Percentiles rank a stretch among this genome's conserved stretches.
phyloP scores from a whole-genome alignment of 352 stramenopile genomes.

The Elongisporangium undulatum region DNA sequence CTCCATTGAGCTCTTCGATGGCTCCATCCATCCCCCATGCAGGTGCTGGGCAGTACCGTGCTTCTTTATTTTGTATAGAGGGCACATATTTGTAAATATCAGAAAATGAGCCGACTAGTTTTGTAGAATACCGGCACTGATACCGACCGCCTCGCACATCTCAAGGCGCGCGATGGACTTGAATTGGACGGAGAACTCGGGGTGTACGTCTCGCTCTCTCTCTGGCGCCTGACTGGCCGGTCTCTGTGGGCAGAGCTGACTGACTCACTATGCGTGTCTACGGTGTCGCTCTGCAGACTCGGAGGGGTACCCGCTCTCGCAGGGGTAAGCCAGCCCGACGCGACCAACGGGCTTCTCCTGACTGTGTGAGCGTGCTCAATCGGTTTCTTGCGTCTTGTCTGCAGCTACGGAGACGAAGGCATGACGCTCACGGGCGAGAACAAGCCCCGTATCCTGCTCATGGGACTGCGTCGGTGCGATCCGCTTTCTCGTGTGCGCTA shows the following conservation, averaged over 20 bases:
- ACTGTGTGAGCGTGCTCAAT: conserved; percentile 7
- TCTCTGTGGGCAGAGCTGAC: neutral
- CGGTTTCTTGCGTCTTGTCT: neutral
- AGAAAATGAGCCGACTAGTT: neutral
- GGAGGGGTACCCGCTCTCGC: conserved; percentile 27
- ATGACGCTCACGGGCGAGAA: conserved; percentile 82
- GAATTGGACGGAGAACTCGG: neutral
- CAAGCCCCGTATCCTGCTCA: conserved; percentile 95
- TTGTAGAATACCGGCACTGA: neutral
- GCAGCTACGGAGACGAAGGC: conserved; percentile 65
- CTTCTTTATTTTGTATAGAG: too few relatives aligned
- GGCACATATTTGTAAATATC: neutral
- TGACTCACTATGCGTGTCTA: neutral
- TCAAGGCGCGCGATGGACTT: neutral
- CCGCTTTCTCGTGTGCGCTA: neutral
- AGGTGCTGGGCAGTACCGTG: too few relatives aligned
- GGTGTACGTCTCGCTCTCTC: neutral
- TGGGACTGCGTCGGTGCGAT: conserved; percentile 90
- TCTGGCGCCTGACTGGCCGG: neutral
- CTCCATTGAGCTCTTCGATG: too few relatives aligned
- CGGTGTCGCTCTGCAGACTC: conserved; percentile 11
- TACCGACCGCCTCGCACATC: neutral
- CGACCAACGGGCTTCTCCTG: neutral
- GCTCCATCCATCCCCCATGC: too few relatives aligned
- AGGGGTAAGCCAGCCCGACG: conserved; percentile 15